phyloP scores from a whole-genome alignment of 1,139 yeast genomes.

The Sugiyamaella novakii region DNA sequence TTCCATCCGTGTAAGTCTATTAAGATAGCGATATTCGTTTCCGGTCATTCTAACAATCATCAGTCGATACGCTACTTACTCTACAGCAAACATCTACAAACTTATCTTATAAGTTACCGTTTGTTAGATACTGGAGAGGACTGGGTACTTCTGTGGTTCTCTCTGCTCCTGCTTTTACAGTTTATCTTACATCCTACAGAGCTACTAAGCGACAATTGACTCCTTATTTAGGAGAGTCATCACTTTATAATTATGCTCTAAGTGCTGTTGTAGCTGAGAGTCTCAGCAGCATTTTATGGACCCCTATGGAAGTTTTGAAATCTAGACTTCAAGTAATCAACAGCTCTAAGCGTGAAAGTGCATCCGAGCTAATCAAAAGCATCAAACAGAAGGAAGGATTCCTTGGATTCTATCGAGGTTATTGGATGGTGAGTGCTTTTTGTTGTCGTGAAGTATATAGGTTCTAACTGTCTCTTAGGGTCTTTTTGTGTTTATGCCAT shows the following conservation, averaged over 20 bases:
- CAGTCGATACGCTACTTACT: conserved; percentile 41
- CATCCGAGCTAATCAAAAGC: conserved; percentile 28
- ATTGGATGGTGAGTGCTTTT: conserved; percentile 44
- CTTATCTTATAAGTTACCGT: conserved; percentile 36
- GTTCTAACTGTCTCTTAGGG: conserved; percentile 9
- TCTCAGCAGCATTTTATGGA: conserved; percentile 44
- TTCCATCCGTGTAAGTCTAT: conserved; percentile 38
- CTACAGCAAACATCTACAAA: conserved; percentile 43
- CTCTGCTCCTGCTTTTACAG: conserved; percentile 45
- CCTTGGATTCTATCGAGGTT: conserved; percentile 45
- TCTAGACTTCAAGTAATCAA: conserved; percentile 43
- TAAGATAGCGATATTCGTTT: background rate
- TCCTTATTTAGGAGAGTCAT: conserved; percentile 37
- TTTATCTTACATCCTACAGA: conserved; percentile 44
- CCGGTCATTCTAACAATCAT: background rate
- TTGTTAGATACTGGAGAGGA: conserved; percentile 44
- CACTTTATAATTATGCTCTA: conserved; percentile 39
- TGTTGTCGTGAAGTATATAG: too few species aligned
- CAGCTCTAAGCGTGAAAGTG: conserved; percentile 21
- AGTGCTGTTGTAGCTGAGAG: conserved; percentile 44
- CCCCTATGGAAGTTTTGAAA: conserved; percentile 47
- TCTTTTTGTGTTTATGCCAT: conserved; percentile 41
- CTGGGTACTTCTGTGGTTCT: conserved; percentile 41
- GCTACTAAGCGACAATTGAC: conserved; percentile 40
- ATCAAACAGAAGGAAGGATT: conserved; percentile 41